A percentile compares a stretch with the other conserved stretches of the same genome.
Conservation (phyloP, 176 grass and related monocot genomes). For the Areca catechu region DNA sequence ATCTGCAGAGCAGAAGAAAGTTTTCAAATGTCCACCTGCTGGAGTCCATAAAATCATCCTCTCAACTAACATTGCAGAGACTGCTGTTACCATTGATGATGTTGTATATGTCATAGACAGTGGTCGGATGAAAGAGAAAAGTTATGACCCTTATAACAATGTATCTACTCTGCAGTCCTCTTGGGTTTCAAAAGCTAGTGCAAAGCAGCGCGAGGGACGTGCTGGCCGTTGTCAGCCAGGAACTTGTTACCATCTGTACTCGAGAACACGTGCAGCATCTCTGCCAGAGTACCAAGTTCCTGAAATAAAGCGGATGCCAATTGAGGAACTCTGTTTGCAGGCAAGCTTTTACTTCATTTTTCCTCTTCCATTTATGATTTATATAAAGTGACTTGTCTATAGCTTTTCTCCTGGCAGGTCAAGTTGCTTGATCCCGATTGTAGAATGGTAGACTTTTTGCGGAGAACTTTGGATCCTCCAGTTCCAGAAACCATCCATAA, state of each 20-base stretch:
- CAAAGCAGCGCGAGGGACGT: conserved; percentile 82
- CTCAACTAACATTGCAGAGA: conserved; percentile 97
- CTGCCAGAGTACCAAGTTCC: conserved; percentile 74
- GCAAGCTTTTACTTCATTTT: conserved; percentile 26
- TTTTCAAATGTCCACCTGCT: conserved; percentile 53
- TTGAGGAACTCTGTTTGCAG: conserved; percentile 96
- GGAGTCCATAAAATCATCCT: conserved; percentile 92
- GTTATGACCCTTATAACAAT: conserved; percentile 95
- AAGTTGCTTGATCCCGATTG: conserved; percentile 78
- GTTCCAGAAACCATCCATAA: conserved; percentile 62
- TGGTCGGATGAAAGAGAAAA: conserved; percentile 99
- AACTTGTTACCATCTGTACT: conserved; percentile 90
- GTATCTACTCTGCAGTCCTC: conserved; percentile 92
- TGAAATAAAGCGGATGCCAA: conserved; percentile 96
- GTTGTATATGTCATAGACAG: conserved; percentile 89
- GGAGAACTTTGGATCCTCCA: conserved; percentile 83
- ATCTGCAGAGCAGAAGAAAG: conserved; percentile 80
- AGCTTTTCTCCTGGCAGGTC: conserved; percentile 38
- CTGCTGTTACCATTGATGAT: conserved; percentile 95
- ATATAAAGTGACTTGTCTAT: neutral
- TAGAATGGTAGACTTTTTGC: conserved; percentile 60
- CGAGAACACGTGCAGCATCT: conserved; percentile 65
- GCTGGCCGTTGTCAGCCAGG: conserved; percentile 89
- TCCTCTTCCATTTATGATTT: neutral
- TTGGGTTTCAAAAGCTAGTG: conserved; percentile 91